Conservation (phyloP, 805 yeast genomes). For the Myxozyma sirexii region DNA sequence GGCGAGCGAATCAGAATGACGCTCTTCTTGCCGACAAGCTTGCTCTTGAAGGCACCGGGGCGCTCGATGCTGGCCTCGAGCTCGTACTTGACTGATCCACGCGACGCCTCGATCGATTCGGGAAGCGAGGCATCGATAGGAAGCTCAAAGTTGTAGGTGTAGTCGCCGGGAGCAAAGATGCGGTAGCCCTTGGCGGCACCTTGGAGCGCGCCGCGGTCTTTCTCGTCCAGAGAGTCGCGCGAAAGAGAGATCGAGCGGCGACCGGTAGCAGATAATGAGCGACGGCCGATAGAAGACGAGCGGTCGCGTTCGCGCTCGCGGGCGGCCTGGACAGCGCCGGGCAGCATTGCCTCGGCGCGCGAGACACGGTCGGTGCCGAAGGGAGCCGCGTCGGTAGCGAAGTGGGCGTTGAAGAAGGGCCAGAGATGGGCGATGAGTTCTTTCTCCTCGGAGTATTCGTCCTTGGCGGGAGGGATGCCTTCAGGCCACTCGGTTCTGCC, state of each 20-base stretch:
- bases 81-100: conserved; percentile 75
- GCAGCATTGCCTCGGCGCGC: conserved; percentile 17
- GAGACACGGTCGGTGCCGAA: conserved; percentile 47
- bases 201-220: conserved; percentile 11
- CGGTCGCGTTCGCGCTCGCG: conserved; percentile 31
- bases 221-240: conserved; percentile 23
- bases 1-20: conserved; percentile 74
- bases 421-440: conserved; percentile 79
- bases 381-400: conserved; percentile 44
- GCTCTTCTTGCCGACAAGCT: conserved; percentile 63
- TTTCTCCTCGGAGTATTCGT: conserved; percentile 63
- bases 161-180: conserved; percentile 82
- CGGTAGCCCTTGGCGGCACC: conserved; percentile 44
- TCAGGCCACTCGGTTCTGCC: conserved; percentile 95
- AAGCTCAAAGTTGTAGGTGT: conserved; percentile 88
- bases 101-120: conserved; percentile 74
- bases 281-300: conserved; percentile 23
- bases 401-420: conserved; percentile 71
- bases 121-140: conserved; percentile 81
- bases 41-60: conserved; percentile 82
- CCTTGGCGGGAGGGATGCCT: conserved; percentile 86
- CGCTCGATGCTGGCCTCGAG: conserved; percentile 74
- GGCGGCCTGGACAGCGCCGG: conserved; percentile 17
- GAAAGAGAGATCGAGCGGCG: conserved; percentile 13
- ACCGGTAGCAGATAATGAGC: conserved; percentile 24